These are phyloP conservation scores for Penicillium digitatum DNA, from an alignment of 2,329 filamentous ascomycete genomes.

Conservation along the genomic window DNA sequence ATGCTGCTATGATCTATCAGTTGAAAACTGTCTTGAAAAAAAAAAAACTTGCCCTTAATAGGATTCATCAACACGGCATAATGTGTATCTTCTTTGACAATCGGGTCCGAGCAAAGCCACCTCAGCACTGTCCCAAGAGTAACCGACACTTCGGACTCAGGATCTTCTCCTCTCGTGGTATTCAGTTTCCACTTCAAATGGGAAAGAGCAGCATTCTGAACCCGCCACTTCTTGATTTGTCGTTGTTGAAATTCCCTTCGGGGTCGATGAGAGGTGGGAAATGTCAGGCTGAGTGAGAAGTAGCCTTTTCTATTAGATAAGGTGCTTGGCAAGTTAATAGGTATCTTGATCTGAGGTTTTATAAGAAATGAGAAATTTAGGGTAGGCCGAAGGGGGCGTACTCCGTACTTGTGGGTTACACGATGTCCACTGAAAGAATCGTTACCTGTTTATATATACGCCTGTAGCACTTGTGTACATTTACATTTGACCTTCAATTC, in stretches of 20 bases:
- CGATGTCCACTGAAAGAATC: not conserved
- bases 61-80: constrained; percentile 58
- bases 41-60: constrained; percentile 45
- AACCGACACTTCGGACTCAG: constrained; percentile 22
- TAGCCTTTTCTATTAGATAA: not conserved
- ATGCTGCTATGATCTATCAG: not conserved
- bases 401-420: not conserved
- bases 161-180: constrained; percentile 1
- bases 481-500: not conserved
- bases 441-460: not conserved
- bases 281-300: not conserved
- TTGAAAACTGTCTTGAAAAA: constrained; percentile 40
- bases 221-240: not conserved
- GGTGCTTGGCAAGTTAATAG: not conserved
- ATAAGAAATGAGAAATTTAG: not conserved
- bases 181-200: constrained; percentile 10
- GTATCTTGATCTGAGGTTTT: not conserved
- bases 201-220: constrained; percentile 5
- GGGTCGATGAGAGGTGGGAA: not conserved
- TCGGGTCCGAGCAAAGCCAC: constrained; percentile 53
- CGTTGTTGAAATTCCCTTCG: not conserved
- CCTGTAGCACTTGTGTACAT: not conserved
- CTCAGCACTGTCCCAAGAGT: constrained; percentile 38
- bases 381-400: not conserved
- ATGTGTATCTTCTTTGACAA: constrained; percentile 56